Evolutionary conservation across 2,329 filamentous ascomycete species (phyloP).

Genomic region (Drechslera avenae): DNA sequence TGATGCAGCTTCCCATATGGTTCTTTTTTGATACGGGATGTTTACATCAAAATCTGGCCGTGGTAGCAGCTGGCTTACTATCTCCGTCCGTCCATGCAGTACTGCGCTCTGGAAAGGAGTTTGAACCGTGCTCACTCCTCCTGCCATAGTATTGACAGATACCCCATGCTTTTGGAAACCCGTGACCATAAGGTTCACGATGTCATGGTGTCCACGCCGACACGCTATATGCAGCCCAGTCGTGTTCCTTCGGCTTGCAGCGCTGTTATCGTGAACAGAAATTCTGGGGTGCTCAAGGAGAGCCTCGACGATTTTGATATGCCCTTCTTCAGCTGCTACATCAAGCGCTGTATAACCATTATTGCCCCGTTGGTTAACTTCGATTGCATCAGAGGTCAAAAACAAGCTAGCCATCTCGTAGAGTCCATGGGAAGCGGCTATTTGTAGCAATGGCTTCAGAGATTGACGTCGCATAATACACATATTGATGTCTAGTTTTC

Average conservation of each 20-base stretch:
- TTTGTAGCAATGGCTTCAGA: neutral
- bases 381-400: neutral
- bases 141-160: neutral
- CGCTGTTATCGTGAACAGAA: neutral
- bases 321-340: neutral
- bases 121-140: too few relatives aligned
- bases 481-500: neutral
- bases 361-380: neutral
- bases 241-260: rapidly evolving
- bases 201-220: neutral
- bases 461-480: neutral
- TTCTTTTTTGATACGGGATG: neutral
- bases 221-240: neutral
- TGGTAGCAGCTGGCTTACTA: neutral
- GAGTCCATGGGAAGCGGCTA: neutral
- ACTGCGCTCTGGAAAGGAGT: neutral
- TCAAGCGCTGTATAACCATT: neutral
- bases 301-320: neutral
- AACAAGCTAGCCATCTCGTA: neutral
- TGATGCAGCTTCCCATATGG: neutral
- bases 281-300: neutral
- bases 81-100: neutral
- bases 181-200: neutral
- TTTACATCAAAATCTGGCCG: neutral
- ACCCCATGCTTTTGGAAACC: neutral